Base-by-base conservation (phyloP, 148 eudicot species). In the Rhododendron griersonianum region DNA sequence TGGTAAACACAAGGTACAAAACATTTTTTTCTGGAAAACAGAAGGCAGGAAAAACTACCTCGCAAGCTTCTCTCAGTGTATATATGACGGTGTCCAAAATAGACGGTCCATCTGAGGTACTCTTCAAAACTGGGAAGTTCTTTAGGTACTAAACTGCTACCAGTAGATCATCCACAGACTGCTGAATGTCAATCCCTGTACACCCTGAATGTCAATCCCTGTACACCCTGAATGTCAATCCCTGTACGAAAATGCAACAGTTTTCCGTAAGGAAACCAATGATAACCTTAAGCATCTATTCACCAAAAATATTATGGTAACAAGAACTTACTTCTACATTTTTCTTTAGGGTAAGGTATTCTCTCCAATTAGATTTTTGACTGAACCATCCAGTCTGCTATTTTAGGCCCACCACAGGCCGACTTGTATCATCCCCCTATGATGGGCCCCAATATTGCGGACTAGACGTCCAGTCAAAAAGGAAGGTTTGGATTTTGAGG, bases 101-200 rank as follows among this genome's bases (percentile, higher is more conserved):
- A 39, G 41, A 39, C 0, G 6, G 41, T 39, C 41, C 41, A 39
- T 39, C 84, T 77, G 25, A 84, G 45, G 0, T 79, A 55, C 39
- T 33, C n/a, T n/a, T 21, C 7, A 71, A 25, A 67, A 30, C 30
- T 44, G 4, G 65, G 80, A 61, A 23, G 51, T 51, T 53, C 84
- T 83, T 87, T 83, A n/a, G 21, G 19, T 65, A 67, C 80, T 21
- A 87, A 57, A 67, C n/a, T 37, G 77, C 83, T 10, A 45, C 19
- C 39, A 21, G 28, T 18, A 28, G 25, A 35, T 28, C 19, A 55
- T 4, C 78, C 76, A 83, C 48, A 23, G 33, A 47, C 53, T 76
- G 78, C 76, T 83, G 23, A 65, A 63, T 23, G 19, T 35, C 80
- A 80, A 78, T 53, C 80, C 85, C 82, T 81, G 61, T 19, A 57